These are phyloP conservation scores for Breynia disticha DNA, from an alignment of 441 rosid species.

Conservation along the genomic window DNA sequence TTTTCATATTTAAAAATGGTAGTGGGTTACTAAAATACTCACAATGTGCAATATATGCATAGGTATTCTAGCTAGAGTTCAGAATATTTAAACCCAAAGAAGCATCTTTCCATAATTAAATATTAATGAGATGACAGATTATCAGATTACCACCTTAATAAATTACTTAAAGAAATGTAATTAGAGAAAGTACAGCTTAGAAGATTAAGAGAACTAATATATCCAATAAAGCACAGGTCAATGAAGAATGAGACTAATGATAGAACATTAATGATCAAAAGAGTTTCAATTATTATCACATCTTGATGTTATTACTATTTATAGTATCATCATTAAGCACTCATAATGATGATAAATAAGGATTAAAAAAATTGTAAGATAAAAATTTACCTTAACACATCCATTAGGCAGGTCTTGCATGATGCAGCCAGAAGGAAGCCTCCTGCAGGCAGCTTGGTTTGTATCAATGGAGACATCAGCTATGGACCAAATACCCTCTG, in stretches of 20 bases:
- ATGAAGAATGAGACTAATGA: background rate
- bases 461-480: constrained; percentile 67
- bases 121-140: constrained; percentile 23
- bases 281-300: background rate
- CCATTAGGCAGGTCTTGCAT: constrained; percentile 78
- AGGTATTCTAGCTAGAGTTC: constrained; percentile 17
- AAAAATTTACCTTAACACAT: constrained; percentile 79
- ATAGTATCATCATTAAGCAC: constrained; percentile 10
- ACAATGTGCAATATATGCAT: constrained; percentile 22
- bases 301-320: background rate
- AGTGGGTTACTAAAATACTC: constrained; percentile 11
- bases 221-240: no score
- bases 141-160: constrained; percentile 12
- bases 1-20: constrained; percentile 11
- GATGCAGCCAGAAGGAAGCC: constrained; percentile 87
- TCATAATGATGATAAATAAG: background rate
- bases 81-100: constrained; percentile 11
- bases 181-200: constrained; percentile 4
- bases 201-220: constrained; percentile 5
- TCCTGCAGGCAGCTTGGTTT: constrained; percentile 37
- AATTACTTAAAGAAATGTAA: constrained; percentile 6
- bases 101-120: constrained; percentile 28
- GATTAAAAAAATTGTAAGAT: no score
- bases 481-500: constrained; percentile 75
- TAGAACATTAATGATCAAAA: constrained; percentile 5